These are phyloP conservation scores for Verticillium albo-atrum DNA, from an alignment of 2,329 filamentous ascomycete species.

Conservation along the genomic window DNA sequence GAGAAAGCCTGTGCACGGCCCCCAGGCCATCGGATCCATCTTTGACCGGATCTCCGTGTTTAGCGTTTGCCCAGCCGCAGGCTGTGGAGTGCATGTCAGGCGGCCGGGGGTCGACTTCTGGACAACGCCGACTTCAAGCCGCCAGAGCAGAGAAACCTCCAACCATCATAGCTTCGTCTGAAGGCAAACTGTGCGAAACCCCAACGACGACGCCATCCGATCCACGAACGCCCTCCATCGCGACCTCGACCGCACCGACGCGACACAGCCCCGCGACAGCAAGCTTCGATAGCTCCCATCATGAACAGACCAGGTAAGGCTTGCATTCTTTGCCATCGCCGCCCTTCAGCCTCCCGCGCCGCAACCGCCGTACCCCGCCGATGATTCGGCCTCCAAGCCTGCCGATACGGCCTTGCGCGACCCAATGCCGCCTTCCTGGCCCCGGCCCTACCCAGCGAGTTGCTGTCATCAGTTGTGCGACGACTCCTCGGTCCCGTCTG, in stretches of 20 bases:
- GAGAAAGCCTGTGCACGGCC: not conserved
- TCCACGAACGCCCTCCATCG: conserved; percentile 9
- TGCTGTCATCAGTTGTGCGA: not conserved
- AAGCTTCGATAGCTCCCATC: conserved; percentile 21
- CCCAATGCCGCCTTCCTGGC: not conserved
- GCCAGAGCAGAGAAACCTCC: not conserved
- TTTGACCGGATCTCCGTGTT: conserved; percentile 13
- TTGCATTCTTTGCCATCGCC: conserved; percentile 8
- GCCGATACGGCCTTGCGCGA: not conserved
- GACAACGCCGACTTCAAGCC: not conserved
- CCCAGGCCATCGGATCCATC: conserved; percentile 14
- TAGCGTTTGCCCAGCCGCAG: conserved; percentile 3
- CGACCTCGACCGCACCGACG: conserved; percentile 1
- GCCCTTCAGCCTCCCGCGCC: conserved; percentile 6
- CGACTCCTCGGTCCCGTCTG: not conserved
- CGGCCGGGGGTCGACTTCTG: not conserved
- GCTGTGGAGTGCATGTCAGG: conserved; percentile 3
- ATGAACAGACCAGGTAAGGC: conserved; percentile 59
- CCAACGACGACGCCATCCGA: conserved; percentile 6
- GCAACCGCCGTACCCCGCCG: conserved; percentile 7
- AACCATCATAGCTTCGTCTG: not conserved
- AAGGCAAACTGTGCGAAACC: conserved; percentile 1
- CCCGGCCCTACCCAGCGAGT: not conserved
- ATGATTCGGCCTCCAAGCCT: not conserved
- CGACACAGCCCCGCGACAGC: not conserved